A percentile compares a stretch with the other conserved stretches of the same genome.
Conservation (phyloP, 1,284 basidiomycete species). For the Limonomyces culmigenus region DNA sequence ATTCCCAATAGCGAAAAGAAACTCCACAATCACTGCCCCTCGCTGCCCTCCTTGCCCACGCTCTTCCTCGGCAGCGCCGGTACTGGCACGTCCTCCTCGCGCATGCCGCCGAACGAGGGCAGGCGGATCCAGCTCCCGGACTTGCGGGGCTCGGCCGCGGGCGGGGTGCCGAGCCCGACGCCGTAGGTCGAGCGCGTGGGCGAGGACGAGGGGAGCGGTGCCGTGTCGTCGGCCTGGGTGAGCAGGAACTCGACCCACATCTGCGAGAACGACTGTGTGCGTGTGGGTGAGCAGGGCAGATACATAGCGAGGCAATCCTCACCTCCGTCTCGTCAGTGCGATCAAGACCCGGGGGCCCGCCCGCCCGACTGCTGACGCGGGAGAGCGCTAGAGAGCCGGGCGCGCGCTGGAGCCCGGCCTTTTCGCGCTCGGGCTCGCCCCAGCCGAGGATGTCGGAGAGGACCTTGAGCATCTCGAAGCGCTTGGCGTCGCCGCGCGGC, state of each 20-base stretch:
- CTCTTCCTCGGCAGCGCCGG: too few relatives aligned
- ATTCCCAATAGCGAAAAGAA: too few relatives aligned
- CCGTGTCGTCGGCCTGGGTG: constrained; percentile 43
- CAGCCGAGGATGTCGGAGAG: constrained; percentile 82
- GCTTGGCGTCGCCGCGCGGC: constrained; percentile 81
- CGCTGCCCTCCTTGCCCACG: too few relatives aligned
- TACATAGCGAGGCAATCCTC: constrained; percentile 9
- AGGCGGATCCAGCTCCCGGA: background rate
- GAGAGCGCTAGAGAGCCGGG: constrained; percentile 14
- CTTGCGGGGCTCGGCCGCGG: background rate
- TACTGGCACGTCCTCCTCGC: too few relatives aligned
- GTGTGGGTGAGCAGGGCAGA: too few relatives aligned
- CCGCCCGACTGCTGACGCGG: too few relatives aligned
- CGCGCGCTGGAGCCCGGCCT: constrained; percentile 69
- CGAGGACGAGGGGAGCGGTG: background rate
- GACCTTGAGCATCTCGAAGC: constrained; percentile 91
- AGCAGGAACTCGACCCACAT: constrained; percentile 93
- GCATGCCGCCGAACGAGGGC: background rate
- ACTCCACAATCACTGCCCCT: too few relatives aligned
- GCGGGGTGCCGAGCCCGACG: background rate
- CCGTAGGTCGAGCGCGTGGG: background rate
- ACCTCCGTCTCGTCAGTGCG: constrained; percentile 70
- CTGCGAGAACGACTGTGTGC: constrained; percentile 74
- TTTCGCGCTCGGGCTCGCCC: constrained; percentile 80
- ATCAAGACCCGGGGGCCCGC: too few relatives aligned